These are phyloP conservation scores for Colletotrichum sublineola DNA, from an alignment of 2,329 filamentous ascomycete species.

Conservation along the genomic window DNA sequence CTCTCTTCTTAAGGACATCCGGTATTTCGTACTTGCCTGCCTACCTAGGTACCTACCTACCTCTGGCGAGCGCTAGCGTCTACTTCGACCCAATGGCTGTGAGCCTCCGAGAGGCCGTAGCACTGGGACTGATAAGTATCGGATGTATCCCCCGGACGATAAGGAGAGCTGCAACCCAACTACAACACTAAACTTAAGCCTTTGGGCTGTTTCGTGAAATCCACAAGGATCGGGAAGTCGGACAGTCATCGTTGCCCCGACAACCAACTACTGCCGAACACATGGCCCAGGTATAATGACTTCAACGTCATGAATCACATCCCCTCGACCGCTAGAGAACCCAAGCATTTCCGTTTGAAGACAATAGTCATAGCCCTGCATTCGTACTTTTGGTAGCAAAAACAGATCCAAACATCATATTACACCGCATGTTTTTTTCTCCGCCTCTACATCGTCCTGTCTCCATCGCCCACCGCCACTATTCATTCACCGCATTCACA, in stretches of 20 bases:
- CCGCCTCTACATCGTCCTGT: slow-evolving; percentile 4
- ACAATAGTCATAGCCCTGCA: slow-evolving; percentile 19
- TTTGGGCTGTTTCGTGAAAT: slow-evolving; percentile 13
- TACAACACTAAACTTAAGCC: neutral
- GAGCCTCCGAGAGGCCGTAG: neutral
- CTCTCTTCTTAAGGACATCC: neutral
- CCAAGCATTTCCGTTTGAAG: neutral
- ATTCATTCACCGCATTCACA: slow-evolving; percentile 8
- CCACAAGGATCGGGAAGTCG: slow-evolving; percentile 11
- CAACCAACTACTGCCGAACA: slow-evolving; percentile 38
- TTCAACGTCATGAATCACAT: slow-evolving; percentile 24
- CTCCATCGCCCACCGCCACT: neutral
- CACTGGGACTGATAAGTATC: slow-evolving; percentile 9
- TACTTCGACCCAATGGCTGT: neutral
- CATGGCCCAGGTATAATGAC: slow-evolving; percentile 40
- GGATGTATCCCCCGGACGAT: slow-evolving; percentile 6
- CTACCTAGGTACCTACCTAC: neutral
- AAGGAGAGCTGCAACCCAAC: neutral
- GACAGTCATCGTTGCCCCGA: slow-evolving; percentile 38
- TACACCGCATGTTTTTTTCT: slow-evolving; percentile 23
- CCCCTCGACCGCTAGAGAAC: neutral
- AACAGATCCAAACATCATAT: neutral
- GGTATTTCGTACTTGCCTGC: neutral
- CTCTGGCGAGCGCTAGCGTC: neutral
- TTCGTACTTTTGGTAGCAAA: slow-evolving; percentile 29